phyloP scores from a whole-genome alignment of 805 yeast genomes.

The Lipomyces starkeyi region DNA sequence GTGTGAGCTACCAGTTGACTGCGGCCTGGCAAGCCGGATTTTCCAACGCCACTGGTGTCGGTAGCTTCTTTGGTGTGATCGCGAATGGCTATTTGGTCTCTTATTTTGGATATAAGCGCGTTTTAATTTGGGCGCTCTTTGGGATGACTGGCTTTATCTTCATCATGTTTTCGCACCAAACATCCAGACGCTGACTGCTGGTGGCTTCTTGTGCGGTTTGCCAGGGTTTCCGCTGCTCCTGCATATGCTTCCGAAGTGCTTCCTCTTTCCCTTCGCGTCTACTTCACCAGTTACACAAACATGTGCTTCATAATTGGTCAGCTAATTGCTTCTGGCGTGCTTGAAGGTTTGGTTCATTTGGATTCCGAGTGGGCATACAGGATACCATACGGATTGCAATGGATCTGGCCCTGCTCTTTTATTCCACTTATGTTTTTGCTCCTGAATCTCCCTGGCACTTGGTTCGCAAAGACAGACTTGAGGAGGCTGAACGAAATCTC shows the following conservation, averaged over 20 bases:
- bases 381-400: conserved; percentile 64
- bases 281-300: conserved; percentile 57
- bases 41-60: conserved; percentile 47
- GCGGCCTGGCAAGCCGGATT: conserved; percentile 45
- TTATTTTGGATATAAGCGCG: conserved; percentile 48
- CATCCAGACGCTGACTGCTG: conserved; percentile 49
- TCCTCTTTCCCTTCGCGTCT: conserved; percentile 57
- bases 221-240: conserved; percentile 59
- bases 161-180: conserved; percentile 55
- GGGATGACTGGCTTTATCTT: conserved; percentile 51
- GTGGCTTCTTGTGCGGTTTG: conserved; percentile 50
- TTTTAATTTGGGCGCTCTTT: conserved; percentile 49
- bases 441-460: conserved; percentile 38
- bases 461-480: conserved; percentile 20
- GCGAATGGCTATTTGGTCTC: conserved; percentile 56
- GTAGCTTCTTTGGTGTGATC: conserved; percentile 56
- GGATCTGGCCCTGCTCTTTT: conserved; percentile 59
- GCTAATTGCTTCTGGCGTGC: conserved; percentile 59
- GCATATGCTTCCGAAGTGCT: conserved; percentile 63
- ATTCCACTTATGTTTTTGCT: conserved; percentile 57
- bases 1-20: conserved; percentile 30
- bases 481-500: conserved; percentile 15
- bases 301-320: conserved; percentile 65
- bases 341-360: conserved; percentile 47
- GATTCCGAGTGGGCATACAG: conserved; percentile 53